phyloP scores from a whole-genome alignment of 2,329 filamentous ascomycete genomes.

The Sphaerostilbella broomeana region DNA sequence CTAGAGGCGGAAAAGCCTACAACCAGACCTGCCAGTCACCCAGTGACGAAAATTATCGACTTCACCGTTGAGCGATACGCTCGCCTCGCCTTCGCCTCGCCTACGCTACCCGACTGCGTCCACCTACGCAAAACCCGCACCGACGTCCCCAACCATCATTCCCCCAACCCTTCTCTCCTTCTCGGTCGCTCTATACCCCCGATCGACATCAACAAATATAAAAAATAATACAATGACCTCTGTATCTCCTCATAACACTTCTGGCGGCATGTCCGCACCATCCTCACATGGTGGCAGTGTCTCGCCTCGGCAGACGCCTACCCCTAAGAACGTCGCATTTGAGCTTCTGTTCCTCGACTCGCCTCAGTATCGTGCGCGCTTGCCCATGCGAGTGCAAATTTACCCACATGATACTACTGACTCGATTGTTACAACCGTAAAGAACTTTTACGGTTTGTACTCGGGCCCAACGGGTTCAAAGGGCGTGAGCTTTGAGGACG shows the following conservation, averaged over 20 bases:
- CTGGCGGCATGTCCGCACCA: slow-evolving; percentile 26
- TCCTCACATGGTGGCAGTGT: slow-evolving; percentile 38
- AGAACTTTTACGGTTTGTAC: slow-evolving; percentile 97
- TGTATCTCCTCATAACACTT: slow-evolving; percentile 37
- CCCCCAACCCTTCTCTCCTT: slow-evolving; percentile 15
- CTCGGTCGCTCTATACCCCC: slow-evolving; percentile 17
- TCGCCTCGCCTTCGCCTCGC: slow-evolving; percentile 14
- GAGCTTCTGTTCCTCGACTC: slow-evolving; percentile 65
- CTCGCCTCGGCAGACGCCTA: slow-evolving; percentile 41
- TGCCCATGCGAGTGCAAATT: slow-evolving; percentile 85
- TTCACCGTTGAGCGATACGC: slow-evolving; percentile 22
- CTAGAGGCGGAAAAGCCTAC: slow-evolving; percentile 15
- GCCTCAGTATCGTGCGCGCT: slow-evolving; percentile 62
- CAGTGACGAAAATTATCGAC: slow-evolving; percentile 20
- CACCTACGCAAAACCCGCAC: slow-evolving; percentile 30
- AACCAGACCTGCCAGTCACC: slow-evolving; percentile 19
- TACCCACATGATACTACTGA: slow-evolving; percentile 94
- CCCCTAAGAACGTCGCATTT: slow-evolving; percentile 71
- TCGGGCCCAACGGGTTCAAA: slow-evolving; percentile 62
- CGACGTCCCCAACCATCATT: slow-evolving; percentile 20
- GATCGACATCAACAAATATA: slow-evolving; percentile 21
- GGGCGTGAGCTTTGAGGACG: slow-evolving; percentile 93
- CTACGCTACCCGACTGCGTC: slow-evolving; percentile 18
- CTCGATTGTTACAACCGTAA: slow-evolving; percentile 95
- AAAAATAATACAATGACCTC: slow-evolving; percentile 37